phyloP scores from a whole-genome alignment of 208 protist genomes.

The Kentomonas sorsogonicus region DNA sequence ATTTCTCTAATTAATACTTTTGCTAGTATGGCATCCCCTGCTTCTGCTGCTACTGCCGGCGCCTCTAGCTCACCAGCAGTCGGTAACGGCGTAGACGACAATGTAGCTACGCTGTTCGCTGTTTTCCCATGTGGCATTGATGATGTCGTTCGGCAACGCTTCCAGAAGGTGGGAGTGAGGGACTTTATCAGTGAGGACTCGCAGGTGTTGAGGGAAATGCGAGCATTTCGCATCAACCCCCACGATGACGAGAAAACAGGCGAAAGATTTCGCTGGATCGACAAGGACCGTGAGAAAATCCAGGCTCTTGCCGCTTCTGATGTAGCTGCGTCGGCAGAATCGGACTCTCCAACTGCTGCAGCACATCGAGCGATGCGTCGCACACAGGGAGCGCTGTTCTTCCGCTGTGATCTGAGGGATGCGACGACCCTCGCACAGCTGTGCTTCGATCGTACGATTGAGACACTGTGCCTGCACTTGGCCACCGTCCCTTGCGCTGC shows the following conservation, averaged over 20 bases:
- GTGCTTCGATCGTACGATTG: slow-evolving; percentile 15
- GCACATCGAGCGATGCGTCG: slow-evolving; percentile 1
- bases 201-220: too few relatives aligned
- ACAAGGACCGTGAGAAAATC: too few relatives aligned
- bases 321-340: too few relatives aligned
- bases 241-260: too few relatives aligned
- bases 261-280: too few relatives aligned
- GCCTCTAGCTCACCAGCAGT: neutral
- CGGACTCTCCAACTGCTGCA: too few relatives aligned
- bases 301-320: too few relatives aligned
- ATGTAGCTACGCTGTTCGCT: slow-evolving; percentile 12
- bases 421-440: neutral
- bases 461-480: slow-evolving; percentile 20
- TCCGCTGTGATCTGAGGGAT: neutral
- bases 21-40: neutral
- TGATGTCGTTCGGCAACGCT: slow-evolving; percentile 23
- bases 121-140: slow-evolving; percentile 39
- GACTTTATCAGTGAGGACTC: too few relatives aligned
- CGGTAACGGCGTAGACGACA: neutral
- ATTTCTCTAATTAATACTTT: too few relatives aligned
- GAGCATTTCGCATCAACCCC: too few relatives aligned
- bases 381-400: slow-evolving; percentile 6
- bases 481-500: slow-evolving; percentile 14
- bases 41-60: neutral
- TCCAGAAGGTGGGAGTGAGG: too few relatives aligned